Base-by-base conservation (phyloP, 345 rosid genomes). In the Sapria himalayana region DNA sequence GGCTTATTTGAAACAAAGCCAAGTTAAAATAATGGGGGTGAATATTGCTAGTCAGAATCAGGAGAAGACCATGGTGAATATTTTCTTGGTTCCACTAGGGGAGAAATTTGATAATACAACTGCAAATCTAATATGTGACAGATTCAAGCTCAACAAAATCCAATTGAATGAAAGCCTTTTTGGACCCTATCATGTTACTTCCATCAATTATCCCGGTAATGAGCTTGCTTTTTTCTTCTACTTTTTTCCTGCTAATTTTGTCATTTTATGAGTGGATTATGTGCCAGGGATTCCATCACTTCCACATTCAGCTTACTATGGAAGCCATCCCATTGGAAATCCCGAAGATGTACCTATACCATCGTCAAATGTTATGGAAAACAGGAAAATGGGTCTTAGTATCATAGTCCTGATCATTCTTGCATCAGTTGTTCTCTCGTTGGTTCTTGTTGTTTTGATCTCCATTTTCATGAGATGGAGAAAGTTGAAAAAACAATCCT, bases 1-100 rank as follows among this genome's bases (percentile, higher is more conserved):
- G 51, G 73, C 84, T 22, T 84, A 80, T 61, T 62, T 91, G 69
- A 74, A 84, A 40, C 95, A 84, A 58, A 84, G 99, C 61, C 99
- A 91, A 65, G 99, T 91, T 33, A 77, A 69, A 58, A 84, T 91
- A 59, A 91, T 91, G 95, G 99, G 95, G 52, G 99, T 92, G 5
- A 80, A 67, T 58, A 92, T 93, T 44, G 95, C 77, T 69, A 75
- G 59, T 68, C 78, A 71, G 65, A 71, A 91, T 58, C 95, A 91
- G 52, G 95, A 79, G 39, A 73, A 55, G 57, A 80, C 95, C 3
- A 59, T 71, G 24, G 93, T 91, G 19, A 95, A 91, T 57, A 54
- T 91, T 55, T 74, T 77, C 51, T 65, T 91, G 67, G 95, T 84
- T 67, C 99, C 99, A 23, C 74, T 91, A 37, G 99, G 93, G 46